Evolutionary conservation across 768 basidiomycete species (phyloP), one percentile per base, ranked within the genome.

Genomic region (Kwoniella newhampshirensis): DNA sequence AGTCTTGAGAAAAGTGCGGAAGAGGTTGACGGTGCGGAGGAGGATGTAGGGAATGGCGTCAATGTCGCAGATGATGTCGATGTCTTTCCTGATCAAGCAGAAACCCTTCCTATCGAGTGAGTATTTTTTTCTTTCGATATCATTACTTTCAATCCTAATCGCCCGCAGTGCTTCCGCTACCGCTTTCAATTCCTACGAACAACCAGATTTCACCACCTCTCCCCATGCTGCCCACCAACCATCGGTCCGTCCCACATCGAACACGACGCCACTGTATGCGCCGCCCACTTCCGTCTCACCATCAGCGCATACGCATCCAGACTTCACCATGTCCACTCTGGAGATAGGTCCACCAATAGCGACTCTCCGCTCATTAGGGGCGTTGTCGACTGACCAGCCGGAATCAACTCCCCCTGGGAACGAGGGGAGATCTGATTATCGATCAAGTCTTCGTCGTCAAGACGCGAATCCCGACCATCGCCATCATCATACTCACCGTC

Each of bases 331-430:
- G 48, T 26, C 26, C n/a, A 50, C 48, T 5, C 25, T 50, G 26
- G 48, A 50, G 18, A 25, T 50, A 4, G 48, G 48, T 36, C 28
- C 48, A 18, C 48, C 48, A n/a, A 50, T 50, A 17, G 48, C 48
- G 28, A 50, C 48, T 3, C 48, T 50, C 28, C 48, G 48, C 21
- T 28, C 26, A 12, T 30, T 50, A 11, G 48, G 48, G 9, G 48
- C 48, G 3, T 18, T 50, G 9, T 21, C 48, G 21, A 50, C 23
- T 9, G 48, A 50, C 4, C 9, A 17, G 28, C 11, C 18, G 13
- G 27, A 28, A n/a, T n/a, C 11, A 37, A 37, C n/a, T 9, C 11
- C n/a, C 11, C 36, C 11, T 11, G 36, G 11, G n/a, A 37, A 37
- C 11, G 36, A 9, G 36, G 36, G 36, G n/a, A 37, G n/a, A 37